Evolutionary conservation across 2,329 filamentous ascomycete genomes (phyloP), one percentile per base, ranked within the genome.

Genomic region (Botryotinia calthae): DNA sequence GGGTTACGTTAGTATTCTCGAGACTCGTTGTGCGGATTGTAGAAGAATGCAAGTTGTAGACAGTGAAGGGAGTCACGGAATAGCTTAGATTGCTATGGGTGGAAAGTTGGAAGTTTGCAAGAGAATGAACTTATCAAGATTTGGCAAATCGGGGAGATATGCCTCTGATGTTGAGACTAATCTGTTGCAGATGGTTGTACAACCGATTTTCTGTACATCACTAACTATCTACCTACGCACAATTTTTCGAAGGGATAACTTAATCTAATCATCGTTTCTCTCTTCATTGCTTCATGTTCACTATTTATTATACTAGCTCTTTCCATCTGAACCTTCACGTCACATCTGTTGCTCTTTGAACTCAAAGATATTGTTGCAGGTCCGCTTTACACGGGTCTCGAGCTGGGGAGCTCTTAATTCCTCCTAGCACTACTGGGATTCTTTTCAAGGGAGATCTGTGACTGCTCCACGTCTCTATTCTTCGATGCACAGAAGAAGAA

Each of bases 1-100:
- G 51, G n/a, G 14, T 0, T 1, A 9, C 16, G n/a, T 28, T 54
- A 0, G 51, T 14, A 54, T 8, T 3, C 2, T 28, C 4, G 14
- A 18, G 2, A 54, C 51, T 16, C 25, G 12, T 28, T 28, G n/a
- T 1, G 12, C 0, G 14, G 14, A 54, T 54, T 14, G 12, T 16
- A 3, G 20, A 16, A 28, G 5, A 16, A 16, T 14, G 25, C 25
- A 54, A 5, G 5, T 28, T 8, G 8, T 18, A 28, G 6, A 16
- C 51, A 28, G n/a, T 56, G n/a, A 28, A 18, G n/a, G 2, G 14
- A 28, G 6, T 54, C 14, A 1, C 2, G n/a, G 14, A 16, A 18
- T 4, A 51, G 1, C 25, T 22, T 51, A 14, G 25, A 4, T n/a
- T 51, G 5, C 4, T 51, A 0, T 2, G 48, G 25, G 25, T 22